Base-by-base conservation (phyloP, 345 rosid genomes). In the Noccaea bulbosa region DNA sequence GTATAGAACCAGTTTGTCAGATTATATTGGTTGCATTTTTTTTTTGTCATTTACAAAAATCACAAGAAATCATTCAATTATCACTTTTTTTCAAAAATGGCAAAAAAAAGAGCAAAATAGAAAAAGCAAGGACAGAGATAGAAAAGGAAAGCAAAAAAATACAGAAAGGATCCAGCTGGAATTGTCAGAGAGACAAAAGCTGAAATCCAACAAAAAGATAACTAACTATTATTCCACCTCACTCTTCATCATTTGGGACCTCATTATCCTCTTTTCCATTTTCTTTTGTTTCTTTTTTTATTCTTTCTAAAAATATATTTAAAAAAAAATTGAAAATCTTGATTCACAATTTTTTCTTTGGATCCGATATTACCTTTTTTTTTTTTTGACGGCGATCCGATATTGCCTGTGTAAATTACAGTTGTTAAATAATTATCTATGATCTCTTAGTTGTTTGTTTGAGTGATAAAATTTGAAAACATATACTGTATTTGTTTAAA, bases 161-260 rank as follows among this genome's bases (percentile, higher is more conserved):
- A 68, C 74, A 75, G 65, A 75, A 62, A 75, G 78, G 53, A 53
- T 27, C 49, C 70, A 75, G 78, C 70, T 68, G 70, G 74, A 47
- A 2, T 35, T 68, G 78, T 75, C 59, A 62, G 74, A 75, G 69
- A 69, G 64, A 62, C 71, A 73, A 73, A 65, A 72, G 58, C 50
- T 72, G 57, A 55, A 32, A 43, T 14, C 59, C 50, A 73, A 56
- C 70, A 0, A 56, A 56, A 57, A 48, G 53, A 73, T 47, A 55
- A 27, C 30, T 27, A 65, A 47, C 77, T 35, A 63, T 65, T 32
- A 16, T 34, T 32, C 62, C 35, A 40, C 60, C 40, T 70, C 61
- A 61, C 24, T 70, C 52, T 48, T 38, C 38, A 48, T 49, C 44
- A 60, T 14, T 12, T 72, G n/a, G 75, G 37, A 71, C 69, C 75